Evolutionary conservation across 1,284 basidiomycete genomes (phyloP).

Genomic region (Trametes sp.): DNA sequence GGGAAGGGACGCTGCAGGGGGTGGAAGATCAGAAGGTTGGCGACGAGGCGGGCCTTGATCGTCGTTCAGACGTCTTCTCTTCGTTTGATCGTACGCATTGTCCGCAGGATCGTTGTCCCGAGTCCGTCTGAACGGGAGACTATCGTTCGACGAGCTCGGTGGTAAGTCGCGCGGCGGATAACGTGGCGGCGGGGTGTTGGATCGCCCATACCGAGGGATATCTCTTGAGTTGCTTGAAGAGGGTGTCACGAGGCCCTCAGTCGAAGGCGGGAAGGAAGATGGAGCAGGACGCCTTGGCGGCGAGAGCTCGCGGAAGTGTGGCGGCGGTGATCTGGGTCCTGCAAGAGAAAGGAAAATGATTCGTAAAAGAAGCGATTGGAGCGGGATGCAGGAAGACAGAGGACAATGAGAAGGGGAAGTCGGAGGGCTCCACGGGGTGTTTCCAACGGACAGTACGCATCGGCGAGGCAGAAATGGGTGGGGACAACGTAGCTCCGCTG

Average conservation of each 20-base stretch:
- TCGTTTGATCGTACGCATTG: constrained; percentile 36
- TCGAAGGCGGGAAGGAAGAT: constrained; percentile 17
- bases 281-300: constrained; percentile 28
- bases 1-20: constrained; percentile 30
- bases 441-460: constrained; percentile 54
- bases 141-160: constrained; percentile 31
- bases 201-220: constrained; percentile 27
- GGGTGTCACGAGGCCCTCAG: constrained; percentile 8
- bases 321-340: constrained; percentile 61
- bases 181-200: constrained; percentile 27
- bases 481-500: constrained; percentile 53
- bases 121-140: constrained; percentile 40
- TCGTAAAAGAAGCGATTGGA: constrained; percentile 34
- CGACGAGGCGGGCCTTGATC: constrained; percentile 34
- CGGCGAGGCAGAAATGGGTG: constrained; percentile 51
- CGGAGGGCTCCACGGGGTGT: constrained; percentile 46
- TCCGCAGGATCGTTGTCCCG: constrained; percentile 36
- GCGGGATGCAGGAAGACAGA: constrained; percentile 44
- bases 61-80: constrained; percentile 45
- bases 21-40: constrained; percentile 24
- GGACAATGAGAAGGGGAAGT: constrained; percentile 44
- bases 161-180: constrained; percentile 29
- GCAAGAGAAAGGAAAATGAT: constrained; percentile 51
- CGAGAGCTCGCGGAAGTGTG: constrained; percentile 33
- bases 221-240: constrained; percentile 28